These are phyloP conservation scores for Rhododendron vialii DNA, from an alignment of 148 eudicot genomes.

Conservation along the genomic window DNA sequence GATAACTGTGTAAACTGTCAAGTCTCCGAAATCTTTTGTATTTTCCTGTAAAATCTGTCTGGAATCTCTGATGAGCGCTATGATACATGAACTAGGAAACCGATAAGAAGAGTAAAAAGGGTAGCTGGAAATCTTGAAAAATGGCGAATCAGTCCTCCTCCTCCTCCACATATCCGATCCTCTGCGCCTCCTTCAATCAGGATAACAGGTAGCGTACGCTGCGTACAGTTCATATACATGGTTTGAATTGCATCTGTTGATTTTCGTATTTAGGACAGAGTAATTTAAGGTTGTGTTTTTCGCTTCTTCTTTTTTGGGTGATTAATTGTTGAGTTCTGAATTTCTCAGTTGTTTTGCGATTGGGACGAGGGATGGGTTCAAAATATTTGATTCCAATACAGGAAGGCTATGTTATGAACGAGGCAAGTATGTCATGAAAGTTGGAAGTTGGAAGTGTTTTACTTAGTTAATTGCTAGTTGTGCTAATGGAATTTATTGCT, in stretches of 20 bases:
- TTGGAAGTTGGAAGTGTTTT: too few species aligned
- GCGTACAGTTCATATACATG: too few species aligned
- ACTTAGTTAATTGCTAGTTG: not conserved
- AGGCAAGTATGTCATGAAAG: constrained; percentile 30
- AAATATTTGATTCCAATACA: constrained; percentile 61
- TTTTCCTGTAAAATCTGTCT: too few species aligned
- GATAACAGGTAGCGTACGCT: too few species aligned
- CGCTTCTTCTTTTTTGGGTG: not conserved
- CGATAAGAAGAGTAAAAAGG: not conserved
- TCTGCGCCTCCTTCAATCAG: too few species aligned
- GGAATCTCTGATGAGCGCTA: not conserved
- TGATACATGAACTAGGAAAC: not conserved
- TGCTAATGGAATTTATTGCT: too few species aligned
- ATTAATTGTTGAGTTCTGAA: not conserved
- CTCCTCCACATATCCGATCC: too few species aligned
- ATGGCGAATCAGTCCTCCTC: too few species aligned
- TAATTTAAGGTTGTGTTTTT: not conserved
- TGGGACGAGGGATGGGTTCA: constrained; percentile 82
- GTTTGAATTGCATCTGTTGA: too few species aligned
- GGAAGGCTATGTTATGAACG: constrained; percentile 71
- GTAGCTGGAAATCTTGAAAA: too few species aligned
- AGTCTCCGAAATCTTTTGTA: not conserved
- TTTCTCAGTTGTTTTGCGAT: constrained; percentile 65
- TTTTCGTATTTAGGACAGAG: too few species aligned
- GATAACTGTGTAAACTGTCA: too few species aligned